Base-by-base conservation (phyloP, 1,284 basidiomycete genomes). In the Austroboletus olivaceoglutinosus region DNA sequence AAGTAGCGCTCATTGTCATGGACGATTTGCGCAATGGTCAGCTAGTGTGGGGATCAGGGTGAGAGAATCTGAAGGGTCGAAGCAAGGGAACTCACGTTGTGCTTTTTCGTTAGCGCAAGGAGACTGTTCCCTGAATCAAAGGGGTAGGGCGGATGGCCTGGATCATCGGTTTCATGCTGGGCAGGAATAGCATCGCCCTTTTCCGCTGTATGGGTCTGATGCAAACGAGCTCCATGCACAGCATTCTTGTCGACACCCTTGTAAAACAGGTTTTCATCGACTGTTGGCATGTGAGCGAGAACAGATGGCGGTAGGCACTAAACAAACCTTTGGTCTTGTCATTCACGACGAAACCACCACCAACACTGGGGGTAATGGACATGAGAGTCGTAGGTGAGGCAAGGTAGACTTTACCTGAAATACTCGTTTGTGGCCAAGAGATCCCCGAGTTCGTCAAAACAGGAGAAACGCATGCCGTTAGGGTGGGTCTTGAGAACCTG, bases 371-470 rank as follows among this genome's bases (percentile, higher is more conserved):
- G n/a, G 31, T 16, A 27, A 33, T 45, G 3, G 19, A 43, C 2
- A 41, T 48, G 42, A 29, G 13, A 37, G 38, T 29, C 1, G 34
- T 5, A 25, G 5, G 36, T 10, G 13, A 39, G 12, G 22, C 0
- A 25, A 39, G 3, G 10, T 1, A 42, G 23, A 23, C 52, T 55
- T 42, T 58, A 81, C 81, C 81, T 85, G 64, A 93, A 98, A 64
- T 96, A 98, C 65, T 95, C 91, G 62, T 98, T 98, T 13, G 91
- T 96, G 1, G 95, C 95, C 47, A 98, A 75, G 58, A 98, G 73
- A 59, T 92, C 84, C 1, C 96, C 95, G 12, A 87, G 75, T 39
- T 79, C 75, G 52, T 81, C 85, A 61, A 94, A 98, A 16, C 86
- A 90, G 43, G 88, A 89, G 68, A 98, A 96, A 5, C 92, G 80